phyloP scores from a whole-genome alignment of 805 yeast species.

The Spathaspora boniae region DNA sequence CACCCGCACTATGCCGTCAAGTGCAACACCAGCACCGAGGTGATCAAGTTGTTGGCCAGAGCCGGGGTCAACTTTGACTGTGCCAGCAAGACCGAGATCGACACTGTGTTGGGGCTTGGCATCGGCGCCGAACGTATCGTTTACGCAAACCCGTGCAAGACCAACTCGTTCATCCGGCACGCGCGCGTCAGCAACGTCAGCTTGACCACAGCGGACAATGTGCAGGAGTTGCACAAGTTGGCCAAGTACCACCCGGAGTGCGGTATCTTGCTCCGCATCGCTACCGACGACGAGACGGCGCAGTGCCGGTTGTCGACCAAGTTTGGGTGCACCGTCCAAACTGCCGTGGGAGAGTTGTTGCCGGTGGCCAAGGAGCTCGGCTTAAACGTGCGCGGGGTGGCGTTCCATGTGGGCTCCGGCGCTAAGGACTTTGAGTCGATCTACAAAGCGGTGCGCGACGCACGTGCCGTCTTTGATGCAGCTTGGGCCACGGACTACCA shows the following conservation, averaged over 20 bases:
- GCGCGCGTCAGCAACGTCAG: constrained; percentile 56
- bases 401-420: constrained; percentile 96
- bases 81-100: constrained; percentile 85
- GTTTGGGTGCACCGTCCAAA: constrained; percentile 72
- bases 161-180: constrained; percentile 73
- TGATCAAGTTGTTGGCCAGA: constrained; percentile 53
- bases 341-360: constrained; percentile 52
- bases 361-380: constrained; percentile 57
- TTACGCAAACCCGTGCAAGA: constrained; percentile 93
- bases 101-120: constrained; percentile 58
- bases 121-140: constrained; percentile 65
- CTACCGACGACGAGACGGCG: constrained; percentile 86
- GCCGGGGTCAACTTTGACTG: constrained; percentile 86
- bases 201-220: constrained; percentile 86
- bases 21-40: constrained; percentile 73
- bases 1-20: constrained; percentile 93
- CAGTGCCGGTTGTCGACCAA: constrained; percentile 84
- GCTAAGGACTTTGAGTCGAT: constrained; percentile 70
- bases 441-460: constrained; percentile 67
- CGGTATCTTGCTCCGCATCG: constrained; percentile 70
- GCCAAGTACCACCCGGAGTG: constrained; percentile 65
- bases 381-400: constrained; percentile 75
- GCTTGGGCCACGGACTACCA: constrained; percentile 37
- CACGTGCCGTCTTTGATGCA: constrained; percentile 62
- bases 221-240: constrained; percentile 78